These are phyloP conservation scores for Citrus reticulata DNA, from an alignment of 345 rosid species.

Conservation along the genomic window DNA sequence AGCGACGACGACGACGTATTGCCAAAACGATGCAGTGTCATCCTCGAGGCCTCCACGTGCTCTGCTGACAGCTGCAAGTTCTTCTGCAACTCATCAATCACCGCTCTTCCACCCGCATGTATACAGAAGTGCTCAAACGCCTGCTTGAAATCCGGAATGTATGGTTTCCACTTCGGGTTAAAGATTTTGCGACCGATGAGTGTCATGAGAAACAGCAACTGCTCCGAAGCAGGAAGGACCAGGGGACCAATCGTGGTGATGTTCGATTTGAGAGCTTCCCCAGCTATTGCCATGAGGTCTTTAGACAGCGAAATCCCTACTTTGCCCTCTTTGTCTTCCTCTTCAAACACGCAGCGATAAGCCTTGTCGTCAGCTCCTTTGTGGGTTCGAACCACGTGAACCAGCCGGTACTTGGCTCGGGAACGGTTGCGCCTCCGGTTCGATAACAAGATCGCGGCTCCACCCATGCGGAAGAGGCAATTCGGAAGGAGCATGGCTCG, in stretches of 20 bases:
- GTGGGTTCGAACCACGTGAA: conserved; percentile 74
- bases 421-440: conserved; percentile 52
- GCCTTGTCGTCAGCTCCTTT: conserved; percentile 77
- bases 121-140: conserved; percentile 94
- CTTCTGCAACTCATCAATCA: conserved; percentile 77
- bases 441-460: conserved; percentile 62
- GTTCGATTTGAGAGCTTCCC: conserved; percentile 72
- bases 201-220: conserved; percentile 53
- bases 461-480: conserved; percentile 84
- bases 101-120: conserved; percentile 92
- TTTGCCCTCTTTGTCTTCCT: conserved; percentile 63
- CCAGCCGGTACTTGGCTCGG: conserved; percentile 66
- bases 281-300: conserved; percentile 81
- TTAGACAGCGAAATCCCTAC: conserved; percentile 63
- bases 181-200: conserved; percentile 64
- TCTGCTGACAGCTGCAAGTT: conserved; percentile 60
- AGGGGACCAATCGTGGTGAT: conserved; percentile 77
- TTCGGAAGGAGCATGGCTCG: conserved; percentile 81
- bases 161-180: conserved; percentile 65
- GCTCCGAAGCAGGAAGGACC: conserved; percentile 77
- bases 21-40: conserved; percentile 80
- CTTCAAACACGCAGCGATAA: conserved; percentile 59
- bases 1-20: conserved; percentile 89
- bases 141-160: conserved; percentile 78
- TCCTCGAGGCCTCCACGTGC: conserved; percentile 83